Evolutionary conservation across 495 filamentous ascomycete genomes (phyloP).

Genomic region (Aspergillus saccharolyticus): DNA sequence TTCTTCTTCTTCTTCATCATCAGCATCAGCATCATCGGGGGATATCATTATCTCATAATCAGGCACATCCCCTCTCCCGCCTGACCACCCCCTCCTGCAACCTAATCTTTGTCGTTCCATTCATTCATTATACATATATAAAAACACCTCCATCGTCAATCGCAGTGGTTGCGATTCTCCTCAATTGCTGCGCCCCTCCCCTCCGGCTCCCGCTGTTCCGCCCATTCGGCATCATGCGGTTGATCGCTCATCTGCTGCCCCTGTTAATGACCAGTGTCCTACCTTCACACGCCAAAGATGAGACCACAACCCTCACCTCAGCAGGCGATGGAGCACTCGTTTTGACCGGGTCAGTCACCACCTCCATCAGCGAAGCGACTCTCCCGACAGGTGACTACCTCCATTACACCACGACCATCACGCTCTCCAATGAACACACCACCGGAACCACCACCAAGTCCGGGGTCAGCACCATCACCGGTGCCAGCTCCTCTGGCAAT

Average conservation of each 20-base stretch:
- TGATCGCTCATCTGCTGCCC: conserved; percentile 14
- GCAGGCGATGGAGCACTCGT: conserved; percentile 10
- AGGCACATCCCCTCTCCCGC: background rate
- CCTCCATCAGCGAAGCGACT: conserved; percentile 21
- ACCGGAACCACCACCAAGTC: conserved; percentile 18
- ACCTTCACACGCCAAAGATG: conserved; percentile 13
- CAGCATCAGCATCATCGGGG: background rate
- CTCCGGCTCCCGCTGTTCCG: background rate
- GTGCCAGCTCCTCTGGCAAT: conserved; percentile 27
- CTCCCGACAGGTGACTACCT: conserved; percentile 32
- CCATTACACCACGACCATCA: conserved; percentile 21
- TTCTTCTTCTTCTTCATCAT: no score
- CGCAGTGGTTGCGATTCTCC: background rate
- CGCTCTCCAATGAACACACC: conserved; percentile 18
- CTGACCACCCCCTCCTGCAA: background rate
- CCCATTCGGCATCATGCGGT: conserved; percentile 11
- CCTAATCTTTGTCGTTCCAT: background rate
- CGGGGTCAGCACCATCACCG: conserved; percentile 18
- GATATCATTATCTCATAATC: background rate
- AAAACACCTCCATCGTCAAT: background rate
- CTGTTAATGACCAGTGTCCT: conserved; percentile 11
- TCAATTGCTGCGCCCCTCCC: no score
- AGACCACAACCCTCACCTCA: conserved; percentile 13
- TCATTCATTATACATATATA: background rate
- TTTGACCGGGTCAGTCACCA: conserved; percentile 18